phyloP scores from a whole-genome alignment of 2,329 filamentous ascomycete species.

The Metarhizium robertsii region DNA sequence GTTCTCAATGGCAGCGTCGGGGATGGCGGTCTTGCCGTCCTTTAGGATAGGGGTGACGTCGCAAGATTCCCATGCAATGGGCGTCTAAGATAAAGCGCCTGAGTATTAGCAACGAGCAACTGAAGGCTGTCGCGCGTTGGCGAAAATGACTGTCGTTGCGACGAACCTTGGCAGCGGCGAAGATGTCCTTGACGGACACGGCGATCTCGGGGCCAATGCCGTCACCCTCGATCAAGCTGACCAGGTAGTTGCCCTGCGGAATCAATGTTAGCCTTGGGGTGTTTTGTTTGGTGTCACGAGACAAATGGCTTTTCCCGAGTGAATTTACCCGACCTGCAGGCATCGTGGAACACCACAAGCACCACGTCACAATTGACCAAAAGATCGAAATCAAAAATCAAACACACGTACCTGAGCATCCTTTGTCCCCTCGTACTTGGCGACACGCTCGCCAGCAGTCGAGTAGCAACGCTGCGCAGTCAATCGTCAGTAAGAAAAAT shows the following conservation, averaged over 20 bases:
- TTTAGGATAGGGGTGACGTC: conserved; percentile 91
- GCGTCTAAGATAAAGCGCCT: conserved; percentile 47
- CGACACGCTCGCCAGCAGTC: conserved; percentile 61
- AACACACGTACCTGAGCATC: conserved; percentile 64
- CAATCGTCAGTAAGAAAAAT: conserved; percentile 5
- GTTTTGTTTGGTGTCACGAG: too few species aligned
- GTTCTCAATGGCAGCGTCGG: conserved; percentile 84
- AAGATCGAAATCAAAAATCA: not conserved
- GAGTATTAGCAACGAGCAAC: not conserved
- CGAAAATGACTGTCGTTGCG: not conserved
- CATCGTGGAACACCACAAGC: not conserved
- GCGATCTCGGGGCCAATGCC: conserved; percentile 98
- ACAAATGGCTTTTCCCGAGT: not conserved
- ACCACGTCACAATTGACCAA: conserved; percentile 1
- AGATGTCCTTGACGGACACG: conserved; percentile 98
- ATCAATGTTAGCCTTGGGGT: not conserved
- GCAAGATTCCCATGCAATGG: conserved; percentile 93
- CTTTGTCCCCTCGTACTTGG: conserved; percentile 89
- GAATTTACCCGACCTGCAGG: not conserved
- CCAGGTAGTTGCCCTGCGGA: conserved; percentile 79
- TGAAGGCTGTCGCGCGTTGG: not conserved
- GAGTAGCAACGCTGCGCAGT: conserved; percentile 55
- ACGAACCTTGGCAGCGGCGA: conserved; percentile 80
- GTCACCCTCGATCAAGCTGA: conserved; percentile 97
- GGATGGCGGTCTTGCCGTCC: conserved; percentile 93